Percentiles rank a stretch among this genome's conserved stretches.
Evolutionary conservation across 1,284 basidiomycete genomes (phyloP).

Genomic region (Neolentinus lepideus): DNA sequence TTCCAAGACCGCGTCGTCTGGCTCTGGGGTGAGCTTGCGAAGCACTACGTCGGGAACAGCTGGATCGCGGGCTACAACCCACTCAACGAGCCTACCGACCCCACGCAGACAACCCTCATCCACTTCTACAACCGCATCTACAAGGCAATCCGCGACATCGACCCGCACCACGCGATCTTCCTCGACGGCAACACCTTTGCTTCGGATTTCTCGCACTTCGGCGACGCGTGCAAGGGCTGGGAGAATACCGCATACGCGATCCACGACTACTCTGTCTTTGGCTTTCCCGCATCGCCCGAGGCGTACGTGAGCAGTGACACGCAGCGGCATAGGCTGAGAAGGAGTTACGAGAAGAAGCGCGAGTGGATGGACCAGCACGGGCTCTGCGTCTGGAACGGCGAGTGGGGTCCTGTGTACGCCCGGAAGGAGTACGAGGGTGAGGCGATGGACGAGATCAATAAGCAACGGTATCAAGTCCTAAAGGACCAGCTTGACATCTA

Average conservation of each 20-base stretch:
- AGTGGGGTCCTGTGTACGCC: conserved; percentile 68
- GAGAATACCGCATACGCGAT: conserved; percentile 68
- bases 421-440: conserved; percentile 50
- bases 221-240: conserved; percentile 47
- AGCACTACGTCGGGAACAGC: conserved; percentile 53
- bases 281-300: conserved; percentile 63
- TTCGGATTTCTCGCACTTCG: conserved; percentile 67
- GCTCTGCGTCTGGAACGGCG: conserved; percentile 72
- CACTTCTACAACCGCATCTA: conserved; percentile 58
- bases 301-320: conserved; percentile 43
- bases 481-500: conserved; percentile 44
- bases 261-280: conserved; percentile 68
- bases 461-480: conserved; percentile 47
- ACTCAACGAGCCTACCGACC: conserved; percentile 72
- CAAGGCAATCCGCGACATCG: conserved; percentile 58
- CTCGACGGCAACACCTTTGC: conserved; percentile 72
- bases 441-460: conserved; percentile 57
- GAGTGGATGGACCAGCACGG: conserved; percentile 60
- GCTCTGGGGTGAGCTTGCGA: conserved; percentile 65
- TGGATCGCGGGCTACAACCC: conserved; percentile 56
- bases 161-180: conserved; percentile 58
- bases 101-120: conserved; percentile 42
- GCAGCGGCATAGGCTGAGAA: conserved; percentile 43
- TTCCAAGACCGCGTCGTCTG: conserved; percentile 67
- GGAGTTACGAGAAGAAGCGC: conserved; percentile 60